Evolutionary conservation across 352 stramenopile genomes (phyloP).

Genomic region (Phytophthora quininea): DNA sequence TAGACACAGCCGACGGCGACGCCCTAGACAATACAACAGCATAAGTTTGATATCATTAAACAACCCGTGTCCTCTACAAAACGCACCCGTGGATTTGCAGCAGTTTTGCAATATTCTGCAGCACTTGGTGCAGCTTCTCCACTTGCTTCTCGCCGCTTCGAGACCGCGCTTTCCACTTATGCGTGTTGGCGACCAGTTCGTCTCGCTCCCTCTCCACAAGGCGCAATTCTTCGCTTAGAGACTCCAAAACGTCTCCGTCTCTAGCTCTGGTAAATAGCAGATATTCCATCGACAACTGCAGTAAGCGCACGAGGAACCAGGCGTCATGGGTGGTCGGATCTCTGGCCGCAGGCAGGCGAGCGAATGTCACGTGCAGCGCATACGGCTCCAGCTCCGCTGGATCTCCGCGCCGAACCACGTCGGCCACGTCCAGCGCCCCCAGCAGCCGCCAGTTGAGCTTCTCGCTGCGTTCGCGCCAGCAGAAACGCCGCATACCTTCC

Average conservation of each 20-base stretch:
- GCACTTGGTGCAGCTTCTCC: constrained; percentile 78
- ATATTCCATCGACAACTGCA: constrained; percentile 83
- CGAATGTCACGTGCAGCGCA: constrained; percentile 78
- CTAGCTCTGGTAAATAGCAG: constrained; percentile 68
- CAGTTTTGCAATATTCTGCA: constrained; percentile 77
- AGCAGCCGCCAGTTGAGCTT: constrained; percentile 78
- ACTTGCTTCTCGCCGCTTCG: constrained; percentile 60
- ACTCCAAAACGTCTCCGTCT: constrained; percentile 59
- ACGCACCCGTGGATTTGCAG: constrained; percentile 70
- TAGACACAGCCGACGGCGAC: constrained; percentile 58
- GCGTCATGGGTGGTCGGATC: constrained; percentile 45
- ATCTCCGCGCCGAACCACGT: constrained; percentile 60
- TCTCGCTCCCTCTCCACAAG: constrained; percentile 51
- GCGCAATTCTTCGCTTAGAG: constrained; percentile 53
- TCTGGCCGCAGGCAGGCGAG: constrained; percentile 42
- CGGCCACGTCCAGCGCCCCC: constrained; percentile 46
- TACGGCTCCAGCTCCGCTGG: constrained; percentile 69
- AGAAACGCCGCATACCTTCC: constrained; percentile 50
- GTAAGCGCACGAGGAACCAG: constrained; percentile 73
- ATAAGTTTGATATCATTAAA: not conserved
- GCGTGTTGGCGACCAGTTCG: constrained; percentile 33
- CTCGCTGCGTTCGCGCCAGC: constrained; percentile 78
- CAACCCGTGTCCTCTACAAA: not conserved
- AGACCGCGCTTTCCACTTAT: constrained; percentile 63
- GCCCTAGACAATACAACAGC: constrained; percentile 33